Evolutionary conservation across 2,329 filamentous ascomycete species (phyloP).

Genomic region (Trichophaea hybrida): DNA sequence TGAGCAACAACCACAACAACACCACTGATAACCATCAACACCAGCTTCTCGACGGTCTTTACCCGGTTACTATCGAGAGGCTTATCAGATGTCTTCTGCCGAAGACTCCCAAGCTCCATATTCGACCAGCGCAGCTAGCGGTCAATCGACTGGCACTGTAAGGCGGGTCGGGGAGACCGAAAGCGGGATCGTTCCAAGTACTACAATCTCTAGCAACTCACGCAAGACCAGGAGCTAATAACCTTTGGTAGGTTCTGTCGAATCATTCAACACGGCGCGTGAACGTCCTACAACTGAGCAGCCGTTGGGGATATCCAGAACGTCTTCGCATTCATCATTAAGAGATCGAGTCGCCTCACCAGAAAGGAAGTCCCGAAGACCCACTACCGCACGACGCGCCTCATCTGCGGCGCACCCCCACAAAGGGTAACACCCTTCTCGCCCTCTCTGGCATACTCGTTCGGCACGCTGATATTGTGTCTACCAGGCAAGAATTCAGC

Average conservation of each 20-base stretch:
- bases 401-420: conserved; percentile 20
- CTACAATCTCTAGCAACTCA: background rate
- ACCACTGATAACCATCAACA: background rate
- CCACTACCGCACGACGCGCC: conserved; percentile 14
- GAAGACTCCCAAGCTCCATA: background rate
- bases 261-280: conserved; percentile 17
- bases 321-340: conserved; percentile 20
- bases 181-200: background rate
- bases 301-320: conserved; percentile 16
- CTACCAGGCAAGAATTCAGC: conserved; percentile 51
- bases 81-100: background rate
- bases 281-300: conserved; percentile 10
- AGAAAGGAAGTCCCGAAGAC: conserved; percentile 18
- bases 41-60: background rate
- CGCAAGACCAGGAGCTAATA: background rate
- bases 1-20: too few species aligned
- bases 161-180: background rate
- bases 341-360: conserved; percentile 15
- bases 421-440: conserved; percentile 17
- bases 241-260: conserved; percentile 16
- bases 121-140: conserved; percentile 1
- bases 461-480: conserved; percentile 28
- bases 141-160: conserved; percentile 1
- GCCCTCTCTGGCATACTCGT: conserved; percentile 4
- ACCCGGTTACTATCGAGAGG: background rate